Evolutionary conservation across 2,329 filamentous ascomycete species (phyloP).

Genomic region (Orbilia oligospora): DNA sequence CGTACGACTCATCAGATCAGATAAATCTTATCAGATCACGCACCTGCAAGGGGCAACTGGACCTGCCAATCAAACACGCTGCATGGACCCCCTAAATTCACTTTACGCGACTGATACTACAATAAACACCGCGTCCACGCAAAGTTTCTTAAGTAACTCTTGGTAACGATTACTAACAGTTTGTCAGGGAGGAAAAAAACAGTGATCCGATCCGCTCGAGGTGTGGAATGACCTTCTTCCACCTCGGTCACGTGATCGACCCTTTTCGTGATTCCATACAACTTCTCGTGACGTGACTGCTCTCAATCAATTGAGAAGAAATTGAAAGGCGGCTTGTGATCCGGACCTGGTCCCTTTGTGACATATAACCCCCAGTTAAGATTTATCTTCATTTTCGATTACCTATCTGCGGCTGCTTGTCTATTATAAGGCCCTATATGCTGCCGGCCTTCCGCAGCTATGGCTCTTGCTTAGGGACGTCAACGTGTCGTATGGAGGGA

Average conservation of each 20-base stretch:
- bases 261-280: conserved; percentile 21
- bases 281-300: conserved; percentile 6
- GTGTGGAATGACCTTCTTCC: conserved; percentile 10
- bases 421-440: too few species aligned
- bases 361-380: not conserved
- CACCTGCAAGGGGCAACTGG: conserved; percentile 18
- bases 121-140: conserved; percentile 29
- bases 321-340: too few species aligned
- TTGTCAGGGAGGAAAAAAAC: not conserved
- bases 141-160: not conserved
- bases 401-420: not conserved
- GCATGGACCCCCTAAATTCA: not conserved
- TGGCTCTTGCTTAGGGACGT: too few species aligned
- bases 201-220: conserved; percentile 11
- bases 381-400: too few species aligned
- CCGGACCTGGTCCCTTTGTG: not conserved
- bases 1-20: conserved; percentile 17
- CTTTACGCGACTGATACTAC: conserved; percentile 26
- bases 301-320: not conserved
- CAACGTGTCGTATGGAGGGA: too few species aligned
- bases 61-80: not conserved
- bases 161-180: not conserved
- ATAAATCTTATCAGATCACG: conserved; percentile 49
- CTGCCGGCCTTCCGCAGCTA: too few species aligned
- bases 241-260: conserved; percentile 11